Evolutionary conservation across 352 stramenopile species (phyloP).

Genomic region (Globisporangium carolinianum): DNA sequence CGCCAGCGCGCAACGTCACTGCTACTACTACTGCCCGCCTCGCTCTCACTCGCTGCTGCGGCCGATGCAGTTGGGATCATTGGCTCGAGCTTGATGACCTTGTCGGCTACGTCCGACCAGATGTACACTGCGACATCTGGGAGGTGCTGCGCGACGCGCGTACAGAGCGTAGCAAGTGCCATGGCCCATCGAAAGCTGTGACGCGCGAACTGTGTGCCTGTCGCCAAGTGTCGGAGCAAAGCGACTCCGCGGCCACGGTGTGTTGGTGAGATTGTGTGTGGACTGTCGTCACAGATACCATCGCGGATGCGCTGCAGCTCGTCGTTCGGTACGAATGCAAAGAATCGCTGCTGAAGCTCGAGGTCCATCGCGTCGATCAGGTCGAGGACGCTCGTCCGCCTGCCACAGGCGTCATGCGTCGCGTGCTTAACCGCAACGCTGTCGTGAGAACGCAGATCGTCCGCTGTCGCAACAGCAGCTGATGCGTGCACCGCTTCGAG

Average conservation of each 20-base stretch:
- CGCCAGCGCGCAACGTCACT: slow-evolving; percentile 48
- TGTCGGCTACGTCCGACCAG: slow-evolving; percentile 57
- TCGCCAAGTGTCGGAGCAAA: slow-evolving; percentile 8
- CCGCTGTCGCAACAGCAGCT: neutral
- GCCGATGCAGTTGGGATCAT: slow-evolving; percentile 23
- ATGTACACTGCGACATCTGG: slow-evolving; percentile 60
- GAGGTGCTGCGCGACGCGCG: slow-evolving; percentile 23
- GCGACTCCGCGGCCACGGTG: neutral
- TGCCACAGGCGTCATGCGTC: neutral
- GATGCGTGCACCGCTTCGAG: slow-evolving; percentile 25
- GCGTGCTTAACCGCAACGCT: too few species aligned
- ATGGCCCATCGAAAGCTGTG: slow-evolving; percentile 55
- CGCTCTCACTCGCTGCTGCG: neutral
- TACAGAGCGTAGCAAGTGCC: slow-evolving; percentile 36
- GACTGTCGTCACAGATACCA: neutral
- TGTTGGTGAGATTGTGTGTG: too few species aligned
- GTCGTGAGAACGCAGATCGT: too few species aligned
- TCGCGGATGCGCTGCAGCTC: neutral
- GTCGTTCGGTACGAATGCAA: slow-evolving; percentile 17
- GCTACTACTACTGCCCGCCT: slow-evolving; percentile 14
- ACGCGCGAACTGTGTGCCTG: slow-evolving; percentile 7
- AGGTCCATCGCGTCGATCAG: slow-evolving; percentile 20
- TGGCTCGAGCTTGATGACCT: slow-evolving; percentile 53
- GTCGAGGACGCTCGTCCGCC: slow-evolving; percentile 10
- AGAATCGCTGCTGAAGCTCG: slow-evolving; percentile 22